These are phyloP conservation scores for Globisporangium sylvaticum DNA, from an alignment of 352 stramenopile species.

Conservation along the genomic window DNA sequence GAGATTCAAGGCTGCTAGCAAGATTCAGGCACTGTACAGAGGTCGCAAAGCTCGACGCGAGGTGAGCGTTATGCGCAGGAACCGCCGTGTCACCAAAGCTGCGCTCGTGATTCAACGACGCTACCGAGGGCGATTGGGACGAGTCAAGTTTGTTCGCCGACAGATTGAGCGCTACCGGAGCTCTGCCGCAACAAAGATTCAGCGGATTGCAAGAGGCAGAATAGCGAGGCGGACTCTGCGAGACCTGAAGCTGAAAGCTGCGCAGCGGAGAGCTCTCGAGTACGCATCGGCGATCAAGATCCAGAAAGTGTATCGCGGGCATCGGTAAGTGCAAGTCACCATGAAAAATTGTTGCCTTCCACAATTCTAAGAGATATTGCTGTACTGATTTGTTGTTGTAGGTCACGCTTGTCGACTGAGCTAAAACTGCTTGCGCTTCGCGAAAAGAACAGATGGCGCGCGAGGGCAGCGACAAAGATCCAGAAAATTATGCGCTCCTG, in stretches of 20 bases:
- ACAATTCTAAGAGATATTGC: too few relatives aligned
- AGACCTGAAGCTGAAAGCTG: slow-evolving; percentile 29
- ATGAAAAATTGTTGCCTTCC: too few relatives aligned
- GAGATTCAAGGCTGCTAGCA: slow-evolving; percentile 37
- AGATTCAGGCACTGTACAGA: slow-evolving; percentile 56
- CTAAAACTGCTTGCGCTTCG: slow-evolving; percentile 59
- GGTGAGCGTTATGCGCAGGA: slow-evolving; percentile 22
- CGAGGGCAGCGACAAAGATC: slow-evolving; percentile 60
- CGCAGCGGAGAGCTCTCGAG: slow-evolving; percentile 26
- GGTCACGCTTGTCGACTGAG: slow-evolving; percentile 46
- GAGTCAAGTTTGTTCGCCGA: slow-evolving; percentile 53
- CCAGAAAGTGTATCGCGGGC: slow-evolving; percentile 68
- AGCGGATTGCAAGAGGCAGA: slow-evolving; percentile 39
- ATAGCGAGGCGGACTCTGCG: slow-evolving; percentile 31
- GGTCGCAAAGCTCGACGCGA: slow-evolving; percentile 41
- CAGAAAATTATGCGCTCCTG: slow-evolving; percentile 47
- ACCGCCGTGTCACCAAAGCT: slow-evolving; percentile 30
- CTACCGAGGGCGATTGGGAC: slow-evolving; percentile 64
- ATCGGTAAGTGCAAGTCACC: slow-evolving; percentile 27
- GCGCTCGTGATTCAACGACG: slow-evolving; percentile 60
- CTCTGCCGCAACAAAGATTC: slow-evolving; percentile 49
- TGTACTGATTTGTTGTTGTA: too few relatives aligned
- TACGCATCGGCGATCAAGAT: slow-evolving; percentile 48
- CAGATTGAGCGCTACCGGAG: slow-evolving; percentile 51
- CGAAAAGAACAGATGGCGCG: slow-evolving; percentile 51